Evolutionary conservation across 148 eudicot species (phyloP).

Genomic region (Nepenthes mirabilis): DNA sequence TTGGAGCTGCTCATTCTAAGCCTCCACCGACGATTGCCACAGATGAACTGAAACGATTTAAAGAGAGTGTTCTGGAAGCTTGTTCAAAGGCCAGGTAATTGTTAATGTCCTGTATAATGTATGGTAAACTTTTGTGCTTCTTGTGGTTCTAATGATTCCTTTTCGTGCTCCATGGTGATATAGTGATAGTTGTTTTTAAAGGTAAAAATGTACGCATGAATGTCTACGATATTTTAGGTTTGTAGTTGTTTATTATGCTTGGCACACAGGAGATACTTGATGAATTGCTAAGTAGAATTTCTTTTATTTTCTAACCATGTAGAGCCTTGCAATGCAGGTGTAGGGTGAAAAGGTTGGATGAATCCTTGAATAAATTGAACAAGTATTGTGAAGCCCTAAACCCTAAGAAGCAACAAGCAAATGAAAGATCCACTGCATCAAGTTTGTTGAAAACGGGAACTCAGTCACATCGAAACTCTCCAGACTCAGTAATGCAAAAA

Average conservation of each 20-base stretch:
- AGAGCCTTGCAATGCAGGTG: conserved; percentile 22
- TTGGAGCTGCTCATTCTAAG: conserved; percentile 55
- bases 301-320: no score
- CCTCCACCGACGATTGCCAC: conserved; percentile 29
- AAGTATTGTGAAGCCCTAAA: conserved; percentile 32
- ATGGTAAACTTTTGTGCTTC: not conserved
- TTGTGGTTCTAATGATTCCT: not conserved
- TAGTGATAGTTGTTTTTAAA: no score
- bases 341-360: conserved; percentile 55
- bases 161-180: not conserved
- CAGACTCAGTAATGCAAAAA: conserved; percentile 47
- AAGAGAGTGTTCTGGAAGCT: conserved; percentile 42
- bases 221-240: no score
- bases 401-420: conserved; percentile 50
- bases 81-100: conserved; percentile 61
- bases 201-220: no score
- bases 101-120: not conserved
- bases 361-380: conserved; percentile 40
- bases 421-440: conserved; percentile 49
- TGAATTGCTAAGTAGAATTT: no score
- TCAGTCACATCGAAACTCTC: conserved; percentile 46
- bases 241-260: no score
- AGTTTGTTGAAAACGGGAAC: conserved; percentile 48
- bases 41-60: conserved; percentile 64
- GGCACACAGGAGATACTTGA: no score